Conservation (phyloP, 208 protist species). For the Vickermania spadyakhi region DNA sequence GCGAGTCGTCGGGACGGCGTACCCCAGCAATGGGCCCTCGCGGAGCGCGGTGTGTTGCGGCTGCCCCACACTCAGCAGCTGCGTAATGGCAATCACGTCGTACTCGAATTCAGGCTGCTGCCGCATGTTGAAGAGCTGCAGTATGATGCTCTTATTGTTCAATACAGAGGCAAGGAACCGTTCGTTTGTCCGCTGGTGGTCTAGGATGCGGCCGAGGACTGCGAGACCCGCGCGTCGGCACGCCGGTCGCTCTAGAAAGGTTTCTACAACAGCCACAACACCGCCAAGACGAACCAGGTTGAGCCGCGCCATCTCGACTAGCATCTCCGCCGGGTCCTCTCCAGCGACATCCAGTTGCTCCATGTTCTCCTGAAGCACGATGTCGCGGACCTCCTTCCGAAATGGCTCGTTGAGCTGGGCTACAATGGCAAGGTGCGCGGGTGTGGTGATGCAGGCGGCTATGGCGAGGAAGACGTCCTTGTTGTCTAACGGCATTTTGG, state of each 20-base stretch:
- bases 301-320: constrained; percentile 40
- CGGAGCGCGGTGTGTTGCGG: constrained; percentile 4
- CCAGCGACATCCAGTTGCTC: constrained; percentile 17
- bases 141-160: constrained; percentile 17
- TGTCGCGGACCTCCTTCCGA: constrained; percentile 35
- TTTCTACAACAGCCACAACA: constrained; percentile 37
- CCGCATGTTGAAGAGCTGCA: constrained; percentile 28
- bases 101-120: constrained; percentile 46
- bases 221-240: constrained; percentile 34
- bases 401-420: constrained; percentile 25
- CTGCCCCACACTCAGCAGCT: constrained; percentile 22
- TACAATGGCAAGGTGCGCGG: constrained; percentile 41
- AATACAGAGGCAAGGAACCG: constrained; percentile 23
- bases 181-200: constrained; percentile 25
- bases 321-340: constrained; percentile 23
- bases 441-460: constrained; percentile 32
- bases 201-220: constrained; percentile 40
- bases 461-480: constrained; percentile 12
- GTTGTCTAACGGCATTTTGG: constrained; percentile 7
- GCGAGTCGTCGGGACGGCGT: constrained; percentile 27
- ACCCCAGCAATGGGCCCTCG: not conserved
- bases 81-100: constrained; percentile 49
- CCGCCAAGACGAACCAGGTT: constrained; percentile 45
- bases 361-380: constrained; percentile 45
- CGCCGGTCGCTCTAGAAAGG: constrained; percentile 24